phyloP scores from a whole-genome alignment of 352 stramenopile species.

The Phytophthora fragariae region DNA sequence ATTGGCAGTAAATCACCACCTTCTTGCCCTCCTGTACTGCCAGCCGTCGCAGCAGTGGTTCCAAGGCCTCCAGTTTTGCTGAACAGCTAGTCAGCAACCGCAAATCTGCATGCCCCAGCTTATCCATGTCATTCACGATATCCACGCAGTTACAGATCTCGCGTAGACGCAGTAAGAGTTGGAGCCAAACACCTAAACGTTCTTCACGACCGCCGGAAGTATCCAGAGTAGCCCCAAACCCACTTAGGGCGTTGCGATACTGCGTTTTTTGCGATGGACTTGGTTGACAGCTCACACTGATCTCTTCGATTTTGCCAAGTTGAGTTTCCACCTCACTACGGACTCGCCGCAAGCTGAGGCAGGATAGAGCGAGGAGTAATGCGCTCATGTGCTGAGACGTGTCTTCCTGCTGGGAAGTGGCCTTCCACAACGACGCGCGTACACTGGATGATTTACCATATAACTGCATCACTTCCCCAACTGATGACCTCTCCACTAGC shows the following conservation, averaged over 20 bases:
- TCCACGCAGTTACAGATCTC: constrained; percentile 86
- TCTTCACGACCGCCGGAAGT: constrained; percentile 51
- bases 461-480: constrained; percentile 47
- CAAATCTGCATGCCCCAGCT: constrained; percentile 76
- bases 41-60: constrained; percentile 63
- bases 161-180: constrained; percentile 70
- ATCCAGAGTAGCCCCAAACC: constrained; percentile 61
- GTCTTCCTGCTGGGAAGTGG: constrained; percentile 38
- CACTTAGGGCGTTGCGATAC: constrained; percentile 68
- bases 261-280: constrained; percentile 65
- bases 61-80: constrained; percentile 65
- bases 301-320: constrained; percentile 84
- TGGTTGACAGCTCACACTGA: constrained; percentile 72
- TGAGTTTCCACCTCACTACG: constrained; percentile 81
- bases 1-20: constrained; percentile 84
- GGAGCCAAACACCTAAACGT: constrained; percentile 67
- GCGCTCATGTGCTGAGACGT: constrained; percentile 47
- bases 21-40: constrained; percentile 67
- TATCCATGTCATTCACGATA: constrained; percentile 78
- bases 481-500: constrained; percentile 58
- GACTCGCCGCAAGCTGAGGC: constrained; percentile 69
- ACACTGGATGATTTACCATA: constrained; percentile 58
- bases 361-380: constrained; percentile 61
- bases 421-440: constrained; percentile 53
- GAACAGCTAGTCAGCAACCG: constrained; percentile 65